phyloP scores from a whole-genome alignment of 1,284 basidiomycete genomes.

The Schizophyllum amplum region DNA sequence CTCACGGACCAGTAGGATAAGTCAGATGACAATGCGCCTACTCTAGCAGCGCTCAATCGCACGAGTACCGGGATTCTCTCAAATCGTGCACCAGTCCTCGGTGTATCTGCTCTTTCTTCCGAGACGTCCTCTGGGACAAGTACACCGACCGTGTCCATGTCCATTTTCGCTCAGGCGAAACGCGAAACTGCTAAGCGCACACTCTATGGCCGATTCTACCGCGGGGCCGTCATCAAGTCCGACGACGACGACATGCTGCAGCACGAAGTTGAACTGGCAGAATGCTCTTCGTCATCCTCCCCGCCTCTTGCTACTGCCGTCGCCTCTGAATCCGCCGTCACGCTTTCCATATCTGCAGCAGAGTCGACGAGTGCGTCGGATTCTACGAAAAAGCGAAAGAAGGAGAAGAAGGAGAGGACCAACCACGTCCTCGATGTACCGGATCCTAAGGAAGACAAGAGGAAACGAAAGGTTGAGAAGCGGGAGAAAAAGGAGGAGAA shows the following conservation, averaged over 20 bases:
- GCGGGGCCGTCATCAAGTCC: constrained; percentile 57
- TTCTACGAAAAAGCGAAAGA: constrained; percentile 9
- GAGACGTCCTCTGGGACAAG: constrained; percentile 34
- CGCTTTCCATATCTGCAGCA: constrained; percentile 1
- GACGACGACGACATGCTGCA: constrained; percentile 22
- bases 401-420: constrained; percentile 15
- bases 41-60: constrained; percentile 32
- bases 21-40: constrained; percentile 17
- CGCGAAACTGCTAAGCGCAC: constrained; percentile 67
- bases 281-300: neutral
- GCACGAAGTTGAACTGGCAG: neutral
- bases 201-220: constrained; percentile 77
- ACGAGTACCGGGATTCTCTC: constrained; percentile 75
- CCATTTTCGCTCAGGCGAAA: constrained; percentile 60
- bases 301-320: neutral
- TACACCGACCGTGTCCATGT: constrained; percentile 36
- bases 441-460: constrained; percentile 8
- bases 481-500: constrained; percentile 14
- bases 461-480: constrained; percentile 10
- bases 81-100: constrained; percentile 50
- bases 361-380: constrained; percentile 11
- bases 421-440: neutral
- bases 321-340: neutral
- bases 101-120: constrained; percentile 31
- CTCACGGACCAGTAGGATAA: constrained; percentile 15